Evolutionary conservation across 805 yeast genomes (phyloP), one percentile per base, ranked within the genome.

Genomic region (Pichia exigua): DNA sequence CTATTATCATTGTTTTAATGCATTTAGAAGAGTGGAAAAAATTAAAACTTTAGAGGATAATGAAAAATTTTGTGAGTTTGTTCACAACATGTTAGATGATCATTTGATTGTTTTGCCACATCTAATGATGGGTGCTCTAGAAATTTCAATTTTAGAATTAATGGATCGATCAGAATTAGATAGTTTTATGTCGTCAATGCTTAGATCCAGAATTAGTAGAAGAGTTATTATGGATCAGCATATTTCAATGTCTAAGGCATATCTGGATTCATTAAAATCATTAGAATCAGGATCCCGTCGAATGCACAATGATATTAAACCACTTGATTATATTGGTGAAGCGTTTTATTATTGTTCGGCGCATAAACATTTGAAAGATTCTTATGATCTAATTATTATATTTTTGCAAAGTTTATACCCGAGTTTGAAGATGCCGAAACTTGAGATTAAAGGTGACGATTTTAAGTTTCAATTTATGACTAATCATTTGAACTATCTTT

Each of bases 151-250:
- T 39, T 63, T 84, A 46, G 66, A 73, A 48, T 69, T 72, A 41
- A 75, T 85, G 61, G 83, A 89, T 3, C 82, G 79, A 52, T 67
- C 72, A 2, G 72, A 82, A 45, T 68, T 92, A 57, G 97, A 92
- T 62, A 72, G 69, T 18, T 79, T 91, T 61, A 80, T 91, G 76
- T 82, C 90, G 13, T 76, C 85, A 6, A 77, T 90, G 75, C 69
- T 92, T 43, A 74, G 96, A 50, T 87, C 95, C 5, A 78, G 99
- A 62, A 87, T 92, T 41, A 85, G 95, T 58, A 75, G 99, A 69
- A 74, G 98, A 59, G 85, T 92, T 45, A 85, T 92, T 56, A 88
- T 89, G 43, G 96, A 92, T 69, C 96, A 92, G 65, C 98, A 94
- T 69, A 69, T 88, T 40, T 81, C 94, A 11, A 75, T 94, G 48